Evolutionary conservation across 2,329 filamentous ascomycete genomes (phyloP).

Genomic region (Akanthomyces dipterigenus): DNA sequence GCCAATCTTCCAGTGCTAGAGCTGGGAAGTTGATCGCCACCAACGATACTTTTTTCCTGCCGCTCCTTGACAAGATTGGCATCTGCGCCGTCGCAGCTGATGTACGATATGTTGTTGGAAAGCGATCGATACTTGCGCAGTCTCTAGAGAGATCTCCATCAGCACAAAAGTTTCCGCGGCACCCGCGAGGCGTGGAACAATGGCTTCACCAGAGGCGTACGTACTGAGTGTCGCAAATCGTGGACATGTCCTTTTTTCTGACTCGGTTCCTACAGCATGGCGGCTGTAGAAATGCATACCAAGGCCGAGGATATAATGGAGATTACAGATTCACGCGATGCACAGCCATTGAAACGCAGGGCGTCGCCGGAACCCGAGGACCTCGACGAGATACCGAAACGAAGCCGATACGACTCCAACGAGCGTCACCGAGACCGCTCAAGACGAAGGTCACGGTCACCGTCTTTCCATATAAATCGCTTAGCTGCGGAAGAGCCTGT

Average conservation of each 20-base stretch:
- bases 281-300: not conserved
- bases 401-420: conserved; percentile 17
- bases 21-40: not conserved
- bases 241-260: not conserved
- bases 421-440: not conserved
- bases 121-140: not conserved
- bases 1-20: not conserved
- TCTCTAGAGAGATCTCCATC: not conserved
- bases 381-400: conserved; percentile 20
- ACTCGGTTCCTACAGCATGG: not conserved
- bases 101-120: not conserved
- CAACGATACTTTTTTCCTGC: not conserved
- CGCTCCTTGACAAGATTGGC: not conserved
- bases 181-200: not conserved
- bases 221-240: not conserved
- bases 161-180: not conserved
- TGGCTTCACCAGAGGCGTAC: conserved; percentile 3
- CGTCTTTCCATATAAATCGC: not conserved
- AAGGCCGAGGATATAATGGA: not conserved
- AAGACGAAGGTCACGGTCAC: conserved; percentile 8
- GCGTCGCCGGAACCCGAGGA: conserved; percentile 17
- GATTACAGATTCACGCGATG: not conserved
- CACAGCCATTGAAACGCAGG: conserved; percentile 23
- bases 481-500: not conserved
- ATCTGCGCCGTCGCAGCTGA: not conserved